These are phyloP conservation scores for Candida sphagnicola DNA, from an alignment of 805 yeast genomes.

Conservation along the genomic window DNA sequence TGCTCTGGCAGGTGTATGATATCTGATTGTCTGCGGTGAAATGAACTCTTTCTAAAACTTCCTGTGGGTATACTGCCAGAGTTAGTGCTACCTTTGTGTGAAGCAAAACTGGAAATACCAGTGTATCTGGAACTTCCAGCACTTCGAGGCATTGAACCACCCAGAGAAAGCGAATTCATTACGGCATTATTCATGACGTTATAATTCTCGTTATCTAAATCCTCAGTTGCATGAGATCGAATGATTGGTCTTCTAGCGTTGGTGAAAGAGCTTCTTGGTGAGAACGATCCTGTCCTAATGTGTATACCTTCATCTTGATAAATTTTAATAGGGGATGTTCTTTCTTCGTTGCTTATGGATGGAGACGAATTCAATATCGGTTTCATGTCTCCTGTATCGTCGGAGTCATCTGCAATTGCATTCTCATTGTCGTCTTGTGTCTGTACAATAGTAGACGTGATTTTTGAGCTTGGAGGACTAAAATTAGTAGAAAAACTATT, in stretches of 20 bases:
- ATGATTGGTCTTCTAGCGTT: conserved; percentile 1
- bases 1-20: conserved; percentile 10
- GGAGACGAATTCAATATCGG: too few relatives aligned
- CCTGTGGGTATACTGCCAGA: conserved; percentile 8
- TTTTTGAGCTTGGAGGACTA: conserved; percentile 14
- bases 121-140: conserved; percentile 9
- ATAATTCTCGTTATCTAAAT: conserved; percentile 34
- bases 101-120: conserved; percentile 4
- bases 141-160: conserved; percentile 8
- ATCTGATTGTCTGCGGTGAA: conserved; percentile 9
- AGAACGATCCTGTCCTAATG: neutral
- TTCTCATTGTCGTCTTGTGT: conserved; percentile 17
- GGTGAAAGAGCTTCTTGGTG: neutral
- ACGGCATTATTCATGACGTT: conserved; percentile 16
- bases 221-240: conserved; percentile 11
- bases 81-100: conserved; percentile 5
- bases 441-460: conserved; percentile 9
- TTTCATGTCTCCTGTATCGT: neutral
- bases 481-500: conserved; percentile 13
- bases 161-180: conserved; percentile 13
- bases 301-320: neutral
- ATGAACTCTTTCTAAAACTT: conserved; percentile 17
- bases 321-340: neutral
- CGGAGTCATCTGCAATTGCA: conserved; percentile 19
- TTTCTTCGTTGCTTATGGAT: neutral